Conservation (phyloP, 768 basidiomycete species). For the Serendipita sp. region DNA sequence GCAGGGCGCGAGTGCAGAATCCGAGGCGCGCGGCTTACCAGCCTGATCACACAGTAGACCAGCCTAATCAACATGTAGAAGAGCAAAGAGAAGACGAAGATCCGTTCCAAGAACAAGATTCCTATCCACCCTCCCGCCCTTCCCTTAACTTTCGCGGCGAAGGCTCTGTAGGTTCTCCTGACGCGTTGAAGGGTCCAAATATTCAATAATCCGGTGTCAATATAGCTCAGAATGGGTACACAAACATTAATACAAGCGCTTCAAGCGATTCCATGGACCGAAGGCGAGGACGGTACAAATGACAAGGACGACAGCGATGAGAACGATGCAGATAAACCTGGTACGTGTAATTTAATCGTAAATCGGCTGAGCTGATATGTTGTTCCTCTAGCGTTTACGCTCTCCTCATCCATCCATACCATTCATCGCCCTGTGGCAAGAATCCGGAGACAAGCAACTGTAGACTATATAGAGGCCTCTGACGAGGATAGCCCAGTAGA, state of each 20-base stretch:
- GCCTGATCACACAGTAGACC: constrained; percentile 21
- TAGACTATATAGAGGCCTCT: neutral
- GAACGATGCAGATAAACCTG: constrained; percentile 22
- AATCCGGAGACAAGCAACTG: neutral
- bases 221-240: constrained; percentile 71
- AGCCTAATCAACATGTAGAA: constrained; percentile 14
- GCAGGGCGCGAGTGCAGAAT: constrained; percentile 10
- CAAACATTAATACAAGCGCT: constrained; percentile 80
- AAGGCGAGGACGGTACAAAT: constrained; percentile 51
- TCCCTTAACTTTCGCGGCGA: constrained; percentile 41
- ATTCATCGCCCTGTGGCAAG: constrained; percentile 48
- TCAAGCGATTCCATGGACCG: constrained; percentile 68
- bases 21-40: constrained; percentile 18
- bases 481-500: neutral
- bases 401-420: constrained; percentile 78
- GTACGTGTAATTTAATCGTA: neutral
- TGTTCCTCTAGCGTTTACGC: constrained; percentile 23
- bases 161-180: constrained; percentile 41
- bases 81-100: constrained; percentile 33
- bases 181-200: neutral
- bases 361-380: neutral
- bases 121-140: constrained; percentile 23
- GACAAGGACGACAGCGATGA: constrained; percentile 48
- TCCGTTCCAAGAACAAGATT: constrained; percentile 39
- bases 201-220: constrained; percentile 9